These are phyloP conservation scores for Calcarisporium arbuscula DNA, from an alignment of 2,329 filamentous ascomycete species.

Conservation along the genomic window DNA sequence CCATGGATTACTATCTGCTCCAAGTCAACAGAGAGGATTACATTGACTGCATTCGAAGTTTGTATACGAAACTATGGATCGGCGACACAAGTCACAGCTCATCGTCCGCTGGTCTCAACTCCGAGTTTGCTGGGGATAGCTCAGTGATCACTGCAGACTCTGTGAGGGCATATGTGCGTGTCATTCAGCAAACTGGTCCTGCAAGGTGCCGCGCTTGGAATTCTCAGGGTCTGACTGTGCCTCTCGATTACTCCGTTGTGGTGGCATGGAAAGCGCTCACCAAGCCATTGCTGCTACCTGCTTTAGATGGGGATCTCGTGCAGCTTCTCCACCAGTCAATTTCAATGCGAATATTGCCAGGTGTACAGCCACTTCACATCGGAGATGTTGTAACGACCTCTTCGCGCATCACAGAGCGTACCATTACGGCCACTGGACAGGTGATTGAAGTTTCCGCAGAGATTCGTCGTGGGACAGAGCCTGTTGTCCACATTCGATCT, in stretches of 20 bases:
- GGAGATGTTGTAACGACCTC: conserved; percentile 89
- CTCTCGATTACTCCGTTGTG: conserved; percentile 99
- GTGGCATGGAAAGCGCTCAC: conserved; percentile 98
- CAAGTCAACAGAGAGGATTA: conserved; percentile 92
- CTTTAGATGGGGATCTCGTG: conserved; percentile 90
- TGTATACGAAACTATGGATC: conserved; percentile 98
- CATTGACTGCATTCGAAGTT: conserved; percentile 98
- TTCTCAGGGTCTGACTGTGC: conserved; percentile 87
- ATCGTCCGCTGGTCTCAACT: conserved; percentile 77
- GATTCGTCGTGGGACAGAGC: conserved; percentile 72
- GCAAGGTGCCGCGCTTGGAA: conserved; percentile 96
- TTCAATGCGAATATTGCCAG: conserved; percentile 95
- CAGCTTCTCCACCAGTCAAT: conserved; percentile 97
- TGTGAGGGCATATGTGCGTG: conserved; percentile 98
- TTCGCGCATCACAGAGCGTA: conserved; percentile 92
- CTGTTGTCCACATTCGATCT: conserved; percentile 97
- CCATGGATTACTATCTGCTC: conserved; percentile 93
- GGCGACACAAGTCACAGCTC: conserved; percentile 77
- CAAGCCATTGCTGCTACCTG: conserved; percentile 96
- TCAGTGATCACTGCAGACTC: conserved; percentile 83
- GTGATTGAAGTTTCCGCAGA: conserved; percentile 99
- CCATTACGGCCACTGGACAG: conserved; percentile 97
- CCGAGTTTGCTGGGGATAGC: conserved; percentile 83
- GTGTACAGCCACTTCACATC: conserved; percentile 90
- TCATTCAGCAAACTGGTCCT: conserved; percentile 93